These are phyloP conservation scores for Pezicula radicicola DNA, from an alignment of 2,329 filamentous ascomycete genomes.

Conservation along the genomic window DNA sequence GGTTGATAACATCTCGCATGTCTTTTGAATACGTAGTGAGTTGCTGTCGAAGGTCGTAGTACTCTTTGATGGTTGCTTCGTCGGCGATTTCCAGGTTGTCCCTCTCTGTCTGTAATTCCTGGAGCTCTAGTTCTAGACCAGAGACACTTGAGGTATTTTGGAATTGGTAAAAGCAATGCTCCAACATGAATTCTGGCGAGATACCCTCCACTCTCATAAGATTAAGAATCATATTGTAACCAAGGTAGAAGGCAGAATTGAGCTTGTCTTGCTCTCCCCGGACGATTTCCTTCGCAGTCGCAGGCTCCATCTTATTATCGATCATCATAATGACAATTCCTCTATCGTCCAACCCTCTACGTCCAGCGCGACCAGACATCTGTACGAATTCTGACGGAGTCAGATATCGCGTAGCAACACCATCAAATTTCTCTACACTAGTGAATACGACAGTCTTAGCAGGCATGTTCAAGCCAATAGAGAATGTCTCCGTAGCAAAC, in stretches of 20 bases:
- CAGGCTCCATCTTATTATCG: conserved; percentile 91
- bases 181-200: conserved; percentile 97
- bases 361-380: conserved; percentile 96
- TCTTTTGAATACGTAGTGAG: conserved; percentile 81
- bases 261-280: conserved; percentile 95
- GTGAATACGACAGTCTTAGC: conserved; percentile 99
- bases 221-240: conserved; percentile 99
- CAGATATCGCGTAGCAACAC: conserved; percentile 73
- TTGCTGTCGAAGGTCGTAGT: conserved; percentile 85
- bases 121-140: conserved; percentile 77
- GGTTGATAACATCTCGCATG: conserved; percentile 87
- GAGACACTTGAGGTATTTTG: conserved; percentile 90
- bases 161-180: conserved; percentile 97
- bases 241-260: conserved; percentile 95
- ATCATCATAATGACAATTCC: conserved; percentile 99
- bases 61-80: conserved; percentile 86
- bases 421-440: conserved; percentile 92
- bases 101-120: conserved; percentile 72
- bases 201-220: conserved; percentile 98
- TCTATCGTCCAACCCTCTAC: conserved; percentile 93
- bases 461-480: conserved; percentile 98
- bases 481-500: conserved; percentile 98
- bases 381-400: conserved; percentile 97
- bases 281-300: conserved; percentile 91
- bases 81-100: conserved; percentile 76